Evolutionary conservation across 192 early-diverging fungal species (phyloP).

Genomic region (Podila horticola): DNA sequence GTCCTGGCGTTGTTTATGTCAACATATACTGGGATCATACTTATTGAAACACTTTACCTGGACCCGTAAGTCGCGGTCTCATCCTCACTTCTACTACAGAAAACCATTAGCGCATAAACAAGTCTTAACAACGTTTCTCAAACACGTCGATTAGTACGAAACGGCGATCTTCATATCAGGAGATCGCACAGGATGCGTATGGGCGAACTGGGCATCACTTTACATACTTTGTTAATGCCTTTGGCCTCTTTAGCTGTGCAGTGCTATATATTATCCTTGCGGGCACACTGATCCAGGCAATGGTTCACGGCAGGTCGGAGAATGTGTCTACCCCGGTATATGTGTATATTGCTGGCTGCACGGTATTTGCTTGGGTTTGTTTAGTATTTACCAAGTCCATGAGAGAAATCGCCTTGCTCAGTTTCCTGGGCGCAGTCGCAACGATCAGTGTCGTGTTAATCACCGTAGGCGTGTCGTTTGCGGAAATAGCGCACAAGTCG

Average conservation of each 20-base stretch:
- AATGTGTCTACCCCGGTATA: slow-evolving; percentile 51
- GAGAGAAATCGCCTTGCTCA: slow-evolving; percentile 75
- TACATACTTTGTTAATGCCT: slow-evolving; percentile 70
- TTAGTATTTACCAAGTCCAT: slow-evolving; percentile 76
- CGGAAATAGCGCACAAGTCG: slow-evolving; percentile 39
- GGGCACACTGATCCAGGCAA: slow-evolving; percentile 69
- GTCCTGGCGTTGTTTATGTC: slow-evolving; percentile 60
- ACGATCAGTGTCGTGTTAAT: slow-evolving; percentile 74
- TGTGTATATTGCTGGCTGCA: slow-evolving; percentile 69
- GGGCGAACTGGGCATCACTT: slow-evolving; percentile 61
- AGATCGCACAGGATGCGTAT: slow-evolving; percentile 75
- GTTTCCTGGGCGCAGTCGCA: slow-evolving; percentile 74
- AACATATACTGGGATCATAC: slow-evolving; percentile 60
- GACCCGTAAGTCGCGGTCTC: slow-evolving; percentile 28
- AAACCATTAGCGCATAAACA: background rate
- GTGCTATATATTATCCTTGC: slow-evolving; percentile 75
- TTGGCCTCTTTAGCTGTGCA: slow-evolving; percentile 71
- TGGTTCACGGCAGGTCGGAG: slow-evolving; percentile 56
- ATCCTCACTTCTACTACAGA: slow-evolving; percentile 5
- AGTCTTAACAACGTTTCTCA: background rate
- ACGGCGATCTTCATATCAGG: slow-evolving; percentile 66
- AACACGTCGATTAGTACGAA: slow-evolving; percentile 21
- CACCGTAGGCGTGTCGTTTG: slow-evolving; percentile 61
- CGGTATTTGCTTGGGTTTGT: slow-evolving; percentile 68
- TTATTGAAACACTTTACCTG: slow-evolving; percentile 64